Percentiles rank a stretch among this genome's conserved stretches.
Evolutionary conservation across 305 asterid species (phyloP).

Genomic region (Rubia occidens): DNA sequence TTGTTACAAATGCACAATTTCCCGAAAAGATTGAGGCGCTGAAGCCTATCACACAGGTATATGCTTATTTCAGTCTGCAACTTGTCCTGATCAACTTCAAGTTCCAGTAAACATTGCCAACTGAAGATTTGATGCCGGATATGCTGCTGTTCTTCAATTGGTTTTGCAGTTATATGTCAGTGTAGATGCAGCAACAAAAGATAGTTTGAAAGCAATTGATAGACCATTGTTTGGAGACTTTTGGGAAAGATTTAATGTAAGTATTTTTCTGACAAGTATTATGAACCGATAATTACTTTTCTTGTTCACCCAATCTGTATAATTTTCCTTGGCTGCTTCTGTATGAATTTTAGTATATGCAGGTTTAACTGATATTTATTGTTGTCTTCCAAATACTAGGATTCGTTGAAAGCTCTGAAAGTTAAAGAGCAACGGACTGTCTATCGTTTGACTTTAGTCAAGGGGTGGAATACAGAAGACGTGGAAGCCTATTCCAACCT

Average conservation of each 20-base stretch:
- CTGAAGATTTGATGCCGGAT: conserved; percentile 8
- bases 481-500: conserved; percentile 75
- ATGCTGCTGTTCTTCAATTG: conserved; percentile 12
- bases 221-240: conserved; percentile 92
- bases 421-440: conserved; percentile 88
- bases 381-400: conserved; percentile 31
- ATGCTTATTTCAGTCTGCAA: conserved; percentile 13
- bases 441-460: conserved; percentile 80
- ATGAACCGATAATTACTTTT: not conserved
- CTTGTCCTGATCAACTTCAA: conserved; percentile 15
- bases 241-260: conserved; percentile 89
- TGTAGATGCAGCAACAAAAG: conserved; percentile 95
- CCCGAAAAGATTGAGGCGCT: conserved; percentile 69
- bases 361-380: not conserved
- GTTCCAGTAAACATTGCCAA: not conserved
- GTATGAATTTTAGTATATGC: not conserved
- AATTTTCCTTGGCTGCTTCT: not conserved
- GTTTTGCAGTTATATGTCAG: conserved; percentile 76
- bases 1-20: conserved; percentile 91
- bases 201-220: conserved; percentile 93
- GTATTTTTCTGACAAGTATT: conserved; percentile 19
- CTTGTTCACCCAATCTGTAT: not conserved
- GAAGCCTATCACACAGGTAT: conserved; percentile 82
- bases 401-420: conserved; percentile 72
- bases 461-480: conserved; percentile 96